Conservation (phyloP, 164 flowering plant species). For the Houttuynia cordata region DNA sequence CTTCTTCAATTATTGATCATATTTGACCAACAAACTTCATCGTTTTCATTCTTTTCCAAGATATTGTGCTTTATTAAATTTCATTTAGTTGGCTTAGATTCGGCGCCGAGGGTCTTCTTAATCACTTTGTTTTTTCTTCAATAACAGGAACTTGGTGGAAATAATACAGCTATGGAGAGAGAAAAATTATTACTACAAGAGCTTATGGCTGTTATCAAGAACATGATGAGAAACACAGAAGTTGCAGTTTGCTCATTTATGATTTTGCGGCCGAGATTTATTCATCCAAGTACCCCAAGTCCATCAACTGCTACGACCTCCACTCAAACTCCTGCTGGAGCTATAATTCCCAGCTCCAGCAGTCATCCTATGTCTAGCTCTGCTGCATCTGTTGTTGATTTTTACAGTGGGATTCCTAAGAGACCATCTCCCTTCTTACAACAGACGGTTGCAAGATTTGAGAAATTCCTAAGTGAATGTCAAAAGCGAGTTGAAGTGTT, state of each 20-base stretch:
- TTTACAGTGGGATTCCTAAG: constrained; percentile 78
- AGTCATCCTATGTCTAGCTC: constrained; percentile 37
- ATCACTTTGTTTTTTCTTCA: not conserved
- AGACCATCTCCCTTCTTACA: constrained; percentile 83
- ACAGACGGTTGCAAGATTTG: constrained; percentile 72
- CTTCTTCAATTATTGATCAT: too few species aligned
- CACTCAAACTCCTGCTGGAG: constrained; percentile 39
- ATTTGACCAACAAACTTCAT: too few species aligned
- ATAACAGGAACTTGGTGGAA: constrained; percentile 86
- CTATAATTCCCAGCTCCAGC: constrained; percentile 26
- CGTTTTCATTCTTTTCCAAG: too few species aligned
- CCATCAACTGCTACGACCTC: constrained; percentile 34
- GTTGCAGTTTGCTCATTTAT: constrained; percentile 85
- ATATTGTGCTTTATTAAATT: too few species aligned
- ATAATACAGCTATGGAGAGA: constrained; percentile 63
- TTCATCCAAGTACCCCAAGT: constrained; percentile 37
- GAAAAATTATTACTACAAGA: constrained; percentile 64
- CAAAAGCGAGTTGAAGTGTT: constrained; percentile 94
- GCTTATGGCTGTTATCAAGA: constrained; percentile 64
- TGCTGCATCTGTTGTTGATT: constrained; percentile 64
- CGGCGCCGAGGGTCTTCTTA: not conserved
- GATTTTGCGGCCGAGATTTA: constrained; percentile 77
- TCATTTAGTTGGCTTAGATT: not conserved
- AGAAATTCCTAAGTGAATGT: constrained; percentile 67
- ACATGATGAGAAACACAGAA: constrained; percentile 75